A percentile compares a stretch with the other conserved stretches of the same genome.
These are phyloP conservation scores for Lipomyces sp. DNA, from an alignment of 805 yeast species.

Conservation along the genomic window DNA sequence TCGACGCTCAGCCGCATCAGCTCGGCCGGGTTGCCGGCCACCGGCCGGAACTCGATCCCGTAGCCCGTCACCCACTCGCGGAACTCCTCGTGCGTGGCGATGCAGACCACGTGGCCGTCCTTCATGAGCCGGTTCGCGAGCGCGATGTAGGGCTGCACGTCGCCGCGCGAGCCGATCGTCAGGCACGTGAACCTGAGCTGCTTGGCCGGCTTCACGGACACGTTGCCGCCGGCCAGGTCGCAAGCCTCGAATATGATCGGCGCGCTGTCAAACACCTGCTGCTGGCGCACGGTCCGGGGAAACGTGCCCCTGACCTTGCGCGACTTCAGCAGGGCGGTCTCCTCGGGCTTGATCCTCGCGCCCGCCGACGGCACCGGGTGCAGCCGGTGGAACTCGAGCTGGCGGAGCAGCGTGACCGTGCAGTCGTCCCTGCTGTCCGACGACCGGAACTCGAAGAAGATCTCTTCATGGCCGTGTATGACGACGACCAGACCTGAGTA, in stretches of 20 bases:
- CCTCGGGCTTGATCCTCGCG: constrained; percentile 2
- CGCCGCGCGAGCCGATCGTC: constrained; percentile 95
- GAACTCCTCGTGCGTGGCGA: constrained; percentile 84
- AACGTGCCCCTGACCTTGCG: neutral
- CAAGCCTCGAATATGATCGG: constrained; percentile 19
- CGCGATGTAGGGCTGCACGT: constrained; percentile 94
- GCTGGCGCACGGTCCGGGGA: too few relatives aligned
- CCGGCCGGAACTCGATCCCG: constrained; percentile 63
- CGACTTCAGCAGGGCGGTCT: constrained; percentile 1
- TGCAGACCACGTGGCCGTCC: constrained; percentile 82
- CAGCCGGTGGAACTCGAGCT: constrained; percentile 42
- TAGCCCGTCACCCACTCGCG: constrained; percentile 65
- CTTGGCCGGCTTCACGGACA: constrained; percentile 46
- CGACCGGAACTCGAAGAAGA: constrained; percentile 72
- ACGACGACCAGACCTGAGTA: constrained; percentile 69
- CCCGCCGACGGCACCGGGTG: neutral
- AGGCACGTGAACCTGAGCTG: constrained; percentile 61
- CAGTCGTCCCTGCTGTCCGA: constrained; percentile 69
- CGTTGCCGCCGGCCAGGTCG: constrained; percentile 45
- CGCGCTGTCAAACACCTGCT: constrained; percentile 2
- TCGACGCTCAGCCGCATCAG: constrained; percentile 89
- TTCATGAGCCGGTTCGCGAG: constrained; percentile 70
- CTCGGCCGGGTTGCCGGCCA: constrained; percentile 93
- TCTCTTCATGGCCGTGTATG: constrained; percentile 70
- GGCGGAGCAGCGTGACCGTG: constrained; percentile 48